Base-by-base conservation (phyloP, 208 protist species). In the Wallacemonas rigidus region DNA sequence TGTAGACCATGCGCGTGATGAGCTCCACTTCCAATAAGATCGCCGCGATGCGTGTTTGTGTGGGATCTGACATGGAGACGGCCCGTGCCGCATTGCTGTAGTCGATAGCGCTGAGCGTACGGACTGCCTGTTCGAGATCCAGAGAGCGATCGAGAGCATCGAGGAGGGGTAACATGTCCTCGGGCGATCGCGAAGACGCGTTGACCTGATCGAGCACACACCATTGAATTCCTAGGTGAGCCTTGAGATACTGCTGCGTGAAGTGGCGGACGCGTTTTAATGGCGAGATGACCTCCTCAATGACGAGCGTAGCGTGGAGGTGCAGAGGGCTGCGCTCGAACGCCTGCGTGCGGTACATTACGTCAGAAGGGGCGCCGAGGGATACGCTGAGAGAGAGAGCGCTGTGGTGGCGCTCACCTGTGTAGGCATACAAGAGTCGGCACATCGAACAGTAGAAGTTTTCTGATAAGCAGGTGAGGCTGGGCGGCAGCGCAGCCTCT, bases 371-470 rank as follows among this genome's bases (percentile, higher is more conserved):
- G 60, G 17, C 36, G 40, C 40, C 40, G 3, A 8, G 11, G 9
- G 43, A 14, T 4, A 1, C 35, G 60, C n/a, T 35, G 11, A 65
- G 60, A 7, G 43, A 50, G 12, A 14, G 26, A 0, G 26, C 26
- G 26, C 26, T 4, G 60, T 65, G 60, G 60, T 65, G 60, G 41
- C 43, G 38, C 43, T 44, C 41, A 3, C 60, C 60, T 15, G 60
- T 65, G 60, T 65, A 65, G 60, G 60, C 60, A 41, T 65, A 65
- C 60, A 65, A 35, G 26, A 65, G 60, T 5, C 60, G 60, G 43
- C 60, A 65, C 60, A 65, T 50, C 41, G 60, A 1, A 35, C 38
- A 51, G 43, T 53, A 65, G 26, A 65, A 65, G 60, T 41, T 41
- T 26, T 65, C 60, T 14, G 60, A 65, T 0, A 48, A 36, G 11